Conservation (phyloP, 305 asterid genomes). For the Rubia peregrina region DNA sequence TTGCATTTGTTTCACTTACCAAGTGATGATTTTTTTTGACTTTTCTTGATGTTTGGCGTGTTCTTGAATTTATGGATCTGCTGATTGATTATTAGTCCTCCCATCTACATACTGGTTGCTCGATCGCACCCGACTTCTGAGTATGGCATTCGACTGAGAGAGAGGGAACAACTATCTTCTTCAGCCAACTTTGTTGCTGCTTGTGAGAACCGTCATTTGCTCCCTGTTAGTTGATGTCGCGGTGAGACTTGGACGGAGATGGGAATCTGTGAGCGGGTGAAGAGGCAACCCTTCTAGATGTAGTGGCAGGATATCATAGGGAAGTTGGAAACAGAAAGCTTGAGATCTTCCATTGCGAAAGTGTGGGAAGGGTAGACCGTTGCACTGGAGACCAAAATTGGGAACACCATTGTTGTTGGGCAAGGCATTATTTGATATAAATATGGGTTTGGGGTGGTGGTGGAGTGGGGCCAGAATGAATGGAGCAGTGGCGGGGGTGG, state of each 20-base stretch:
- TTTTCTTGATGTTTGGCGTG: slow-evolving; percentile 12
- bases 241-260: slow-evolving; percentile 23
- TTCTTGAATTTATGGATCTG: slow-evolving; percentile 24
- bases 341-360: slow-evolving; percentile 22
- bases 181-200: slow-evolving; percentile 49
- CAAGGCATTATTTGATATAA: slow-evolving; percentile 15
- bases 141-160: slow-evolving; percentile 45
- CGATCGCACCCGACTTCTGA: slow-evolving; percentile 35
- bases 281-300: slow-evolving; percentile 33
- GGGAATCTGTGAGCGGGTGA: slow-evolving; percentile 21
- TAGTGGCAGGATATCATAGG: slow-evolving; percentile 36
- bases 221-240: slow-evolving; percentile 52
- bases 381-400: slow-evolving; percentile 20
- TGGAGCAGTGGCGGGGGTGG: no score
- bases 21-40: slow-evolving; percentile 20
- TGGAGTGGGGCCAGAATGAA: no score
- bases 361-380: slow-evolving; percentile 23
- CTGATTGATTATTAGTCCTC: slow-evolving; percentile 40
- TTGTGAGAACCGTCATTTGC: slow-evolving; percentile 30
- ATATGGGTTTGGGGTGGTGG: no score
- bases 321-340: slow-evolving; percentile 34
- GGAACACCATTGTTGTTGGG: not conserved
- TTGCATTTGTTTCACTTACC: slow-evolving; percentile 12
- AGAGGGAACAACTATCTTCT: slow-evolving; percentile 40
- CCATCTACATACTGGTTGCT: slow-evolving; percentile 21